Conservation (phyloP, 2,329 filamentous ascomycete species). For the Blumeria graminis region DNA sequence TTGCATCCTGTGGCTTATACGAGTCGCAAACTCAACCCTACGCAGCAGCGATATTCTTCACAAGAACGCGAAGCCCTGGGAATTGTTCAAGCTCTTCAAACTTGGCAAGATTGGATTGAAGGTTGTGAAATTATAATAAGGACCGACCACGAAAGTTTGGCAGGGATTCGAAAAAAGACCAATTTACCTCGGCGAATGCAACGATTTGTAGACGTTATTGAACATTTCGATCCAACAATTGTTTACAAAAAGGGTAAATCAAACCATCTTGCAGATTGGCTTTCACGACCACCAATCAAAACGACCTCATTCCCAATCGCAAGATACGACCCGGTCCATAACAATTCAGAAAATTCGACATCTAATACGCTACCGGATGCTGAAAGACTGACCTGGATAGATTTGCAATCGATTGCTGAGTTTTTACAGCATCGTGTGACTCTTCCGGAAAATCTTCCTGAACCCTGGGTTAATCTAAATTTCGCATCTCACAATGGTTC, state of each 20-base stretch:
- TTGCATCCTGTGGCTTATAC: not conserved
- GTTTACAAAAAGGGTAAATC: not conserved
- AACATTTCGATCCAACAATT: constrained; percentile 1
- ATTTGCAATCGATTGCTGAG: not conserved
- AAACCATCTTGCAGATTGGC: not conserved
- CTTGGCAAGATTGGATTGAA: constrained; percentile 1
- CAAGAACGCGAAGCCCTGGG: not conserved
- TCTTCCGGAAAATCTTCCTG: not conserved
- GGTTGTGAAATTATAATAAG: not conserved
- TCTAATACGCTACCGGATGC: not conserved
- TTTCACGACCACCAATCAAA: not conserved
- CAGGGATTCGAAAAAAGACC: not conserved
- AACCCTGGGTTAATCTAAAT: not conserved
- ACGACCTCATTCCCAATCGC: not conserved
- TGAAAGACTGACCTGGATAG: not conserved
- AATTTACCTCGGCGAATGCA: not conserved
- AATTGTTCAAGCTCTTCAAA: not conserved
- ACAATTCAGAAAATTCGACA: not conserved
- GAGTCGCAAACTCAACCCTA: not conserved
- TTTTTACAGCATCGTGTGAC: not conserved
- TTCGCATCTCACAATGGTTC: not conserved
- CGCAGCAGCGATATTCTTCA: not conserved
- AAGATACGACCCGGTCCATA: not conserved
- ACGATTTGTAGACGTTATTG: not conserved
- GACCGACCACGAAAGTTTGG: not conserved